phyloP scores from a whole-genome alignment of 1,139 yeast genomes.

The Geotrichum europaeum region DNA sequence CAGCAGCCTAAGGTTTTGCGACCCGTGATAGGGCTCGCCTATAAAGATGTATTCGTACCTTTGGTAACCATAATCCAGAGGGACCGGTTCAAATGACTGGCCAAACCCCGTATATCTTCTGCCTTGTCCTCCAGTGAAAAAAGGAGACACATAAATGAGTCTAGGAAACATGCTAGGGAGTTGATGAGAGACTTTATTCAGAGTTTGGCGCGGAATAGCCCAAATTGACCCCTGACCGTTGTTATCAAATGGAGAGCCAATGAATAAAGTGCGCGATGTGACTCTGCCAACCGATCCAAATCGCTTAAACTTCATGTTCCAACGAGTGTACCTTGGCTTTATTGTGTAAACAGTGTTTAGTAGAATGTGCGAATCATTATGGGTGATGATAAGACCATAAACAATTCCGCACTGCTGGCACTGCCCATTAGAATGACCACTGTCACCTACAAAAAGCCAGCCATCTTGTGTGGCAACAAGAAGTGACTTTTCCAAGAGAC shows the following conservation, averaged over 20 bases:
- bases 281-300: constrained; percentile 36
- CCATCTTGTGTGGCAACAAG: constrained; percentile 22
- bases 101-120: constrained; percentile 39
- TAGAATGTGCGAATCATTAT: constrained; percentile 17
- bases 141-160: constrained; percentile 14
- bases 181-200: not conserved
- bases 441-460: constrained; percentile 28
- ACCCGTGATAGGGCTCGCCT: constrained; percentile 45
- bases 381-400: constrained; percentile 33
- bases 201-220: constrained; percentile 31
- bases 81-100: constrained; percentile 29
- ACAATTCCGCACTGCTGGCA: constrained; percentile 39
- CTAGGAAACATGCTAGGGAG: not conserved
- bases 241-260: constrained; percentile 40
- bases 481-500: constrained; percentile 23
- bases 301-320: constrained; percentile 24
- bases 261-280: constrained; percentile 28
- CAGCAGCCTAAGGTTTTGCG: constrained; percentile 26
- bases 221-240: constrained; percentile 43
- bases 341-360: constrained; percentile 20
- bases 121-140: not conserved
- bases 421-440: constrained; percentile 18
- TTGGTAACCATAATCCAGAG: constrained; percentile 10
- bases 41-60: constrained; percentile 32
- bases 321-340: constrained; percentile 13